Percentiles rank a stretch among this genome's conserved stretches.
Evolutionary conservation across 202 grass and related monocot species (phyloP).

Genomic region (Digitaria exilis): DNA sequence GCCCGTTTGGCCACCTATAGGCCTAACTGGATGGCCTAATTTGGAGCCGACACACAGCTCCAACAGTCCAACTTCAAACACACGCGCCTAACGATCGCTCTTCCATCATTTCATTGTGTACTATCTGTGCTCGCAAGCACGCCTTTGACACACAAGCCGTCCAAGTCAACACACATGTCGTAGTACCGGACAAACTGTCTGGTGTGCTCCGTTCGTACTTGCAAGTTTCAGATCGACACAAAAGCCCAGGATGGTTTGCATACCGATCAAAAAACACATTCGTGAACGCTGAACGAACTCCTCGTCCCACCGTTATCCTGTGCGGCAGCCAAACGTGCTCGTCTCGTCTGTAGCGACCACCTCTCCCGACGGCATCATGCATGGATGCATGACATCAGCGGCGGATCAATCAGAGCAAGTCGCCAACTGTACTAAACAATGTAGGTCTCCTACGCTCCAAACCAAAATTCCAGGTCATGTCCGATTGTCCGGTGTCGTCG

Average conservation of each 20-base stretch:
- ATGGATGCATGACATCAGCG: neutral
- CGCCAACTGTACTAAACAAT: neutral
- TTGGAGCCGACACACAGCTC: neutral
- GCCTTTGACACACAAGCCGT: neutral
- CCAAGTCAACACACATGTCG: neutral
- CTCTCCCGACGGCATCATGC: neutral
- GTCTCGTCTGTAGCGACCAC: neutral
- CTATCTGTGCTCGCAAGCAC: neutral
- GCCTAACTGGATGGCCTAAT: conserved; percentile 5
- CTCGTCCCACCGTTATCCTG: neutral
- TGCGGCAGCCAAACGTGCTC: neutral
- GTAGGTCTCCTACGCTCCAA: neutral
- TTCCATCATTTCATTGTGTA: neutral
- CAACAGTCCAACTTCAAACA: neutral
- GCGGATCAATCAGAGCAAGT: neutral
- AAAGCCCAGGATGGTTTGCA: too few species aligned
- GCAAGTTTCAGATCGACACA: neutral
- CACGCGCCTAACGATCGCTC: conserved; percentile 7
- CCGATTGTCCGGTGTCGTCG: neutral
- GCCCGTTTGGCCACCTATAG: too few species aligned
- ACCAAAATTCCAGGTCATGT: conserved; percentile 13
- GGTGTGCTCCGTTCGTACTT: conserved; percentile 5
- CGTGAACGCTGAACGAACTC: neutral
- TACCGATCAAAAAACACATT: neutral
- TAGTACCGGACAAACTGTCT: neutral